These are phyloP conservation scores for Clausena lansium DNA, from an alignment of 345 rosid genomes.

Conservation along the genomic window DNA sequence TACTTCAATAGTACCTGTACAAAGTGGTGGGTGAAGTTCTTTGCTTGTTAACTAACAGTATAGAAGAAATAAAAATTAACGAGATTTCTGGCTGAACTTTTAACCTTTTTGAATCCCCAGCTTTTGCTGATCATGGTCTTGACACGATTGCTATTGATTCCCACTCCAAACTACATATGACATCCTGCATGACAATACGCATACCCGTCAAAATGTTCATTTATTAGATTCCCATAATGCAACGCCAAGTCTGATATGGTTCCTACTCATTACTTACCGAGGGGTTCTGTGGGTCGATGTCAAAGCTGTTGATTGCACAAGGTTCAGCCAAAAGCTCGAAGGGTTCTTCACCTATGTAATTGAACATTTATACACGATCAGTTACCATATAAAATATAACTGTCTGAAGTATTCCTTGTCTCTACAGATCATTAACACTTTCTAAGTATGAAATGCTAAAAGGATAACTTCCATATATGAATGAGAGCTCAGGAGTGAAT, in stretches of 20 bases:
- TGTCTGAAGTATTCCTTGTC: background rate
- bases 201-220: constrained; percentile 3
- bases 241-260: background rate
- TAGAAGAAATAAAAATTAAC: background rate
- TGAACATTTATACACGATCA: background rate
- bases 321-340: constrained; percentile 80
- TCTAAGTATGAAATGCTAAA: background rate
- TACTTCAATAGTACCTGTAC: background rate
- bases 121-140: constrained; percentile 38
- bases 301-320: constrained; percentile 91
- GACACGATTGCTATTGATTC: constrained; percentile 69
- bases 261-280: constrained; percentile 49
- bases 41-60: background rate
- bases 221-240: background rate
- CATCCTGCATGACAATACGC: constrained; percentile 49
- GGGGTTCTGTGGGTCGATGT: constrained; percentile 75
- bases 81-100: background rate
- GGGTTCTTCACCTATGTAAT: constrained; percentile 61
- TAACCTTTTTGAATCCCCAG: no score
- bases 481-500: no score
- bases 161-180: constrained; percentile 90
- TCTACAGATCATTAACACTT: background rate
- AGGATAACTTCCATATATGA: background rate
- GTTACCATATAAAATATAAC: background rate
- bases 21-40: background rate